Percentiles rank a stretch among this genome's conserved stretches.
phyloP scores from a whole-genome alignment of 2,329 filamentous ascomycete species.

The Beauveria caledonica region DNA sequence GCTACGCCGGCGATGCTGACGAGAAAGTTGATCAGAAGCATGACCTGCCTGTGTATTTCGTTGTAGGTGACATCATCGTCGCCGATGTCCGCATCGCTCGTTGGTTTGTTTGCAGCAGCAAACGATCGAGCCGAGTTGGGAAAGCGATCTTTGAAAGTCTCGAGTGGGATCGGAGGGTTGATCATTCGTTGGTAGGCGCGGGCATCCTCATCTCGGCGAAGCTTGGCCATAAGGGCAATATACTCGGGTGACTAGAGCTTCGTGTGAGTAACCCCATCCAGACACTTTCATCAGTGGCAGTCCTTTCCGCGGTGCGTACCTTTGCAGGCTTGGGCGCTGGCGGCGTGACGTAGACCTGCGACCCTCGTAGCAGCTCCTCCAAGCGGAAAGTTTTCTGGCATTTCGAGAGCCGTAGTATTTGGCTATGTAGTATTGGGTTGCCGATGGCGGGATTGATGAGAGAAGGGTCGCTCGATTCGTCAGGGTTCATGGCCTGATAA shows the following conservation, averaged over 20 bases:
- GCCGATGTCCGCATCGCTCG: constrained; percentile 37
- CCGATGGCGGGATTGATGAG: constrained; percentile 46
- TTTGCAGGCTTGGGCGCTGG: constrained; percentile 62
- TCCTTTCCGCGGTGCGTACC: not conserved
- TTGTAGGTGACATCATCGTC: constrained; percentile 60
- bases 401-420: constrained; percentile 57
- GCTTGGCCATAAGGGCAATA: constrained; percentile 75
- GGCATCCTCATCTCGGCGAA: constrained; percentile 76
- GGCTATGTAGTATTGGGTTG: constrained; percentile 62
- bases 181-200: constrained; percentile 76
- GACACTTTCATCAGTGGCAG: constrained; percentile 49
- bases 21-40: constrained; percentile 82
- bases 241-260: constrained; percentile 63
- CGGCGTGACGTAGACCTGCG: constrained; percentile 69
- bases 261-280: constrained; percentile 16
- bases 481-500: constrained; percentile 12
- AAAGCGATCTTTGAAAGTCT: constrained; percentile 53
- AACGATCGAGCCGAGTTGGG: constrained; percentile 47
- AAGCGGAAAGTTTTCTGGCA: constrained; percentile 45
- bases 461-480: constrained; percentile 35
- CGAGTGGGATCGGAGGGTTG: constrained; percentile 46
- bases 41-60: constrained; percentile 72
- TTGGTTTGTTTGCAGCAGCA: constrained; percentile 44
- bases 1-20: constrained; percentile 76
- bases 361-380: constrained; percentile 62